Evolutionary conservation across 805 yeast species (phyloP).

Genomic region (Yarrowia sp.): DNA sequence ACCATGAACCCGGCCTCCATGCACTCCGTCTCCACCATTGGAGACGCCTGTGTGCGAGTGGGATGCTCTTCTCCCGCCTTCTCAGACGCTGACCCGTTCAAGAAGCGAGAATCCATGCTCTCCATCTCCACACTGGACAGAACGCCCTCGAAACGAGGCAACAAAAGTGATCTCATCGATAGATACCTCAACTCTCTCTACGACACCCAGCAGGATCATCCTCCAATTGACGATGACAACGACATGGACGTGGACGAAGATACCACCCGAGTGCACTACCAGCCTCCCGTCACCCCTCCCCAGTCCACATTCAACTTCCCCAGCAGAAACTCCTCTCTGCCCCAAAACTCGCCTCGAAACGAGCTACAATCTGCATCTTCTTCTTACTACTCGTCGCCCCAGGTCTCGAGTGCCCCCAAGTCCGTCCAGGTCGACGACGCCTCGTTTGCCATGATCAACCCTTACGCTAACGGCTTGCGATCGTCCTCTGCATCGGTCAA

Average conservation of each 20-base stretch:
- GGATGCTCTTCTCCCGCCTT: conserved; percentile 28
- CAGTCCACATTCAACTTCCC: conserved; percentile 20
- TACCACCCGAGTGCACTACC: conserved; percentile 17
- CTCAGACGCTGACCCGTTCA: conserved; percentile 27
- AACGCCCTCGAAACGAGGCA: conserved; percentile 22
- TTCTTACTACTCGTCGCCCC: neutral
- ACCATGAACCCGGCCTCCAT: conserved; percentile 25
- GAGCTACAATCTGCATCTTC: conserved; percentile 23
- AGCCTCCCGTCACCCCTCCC: conserved; percentile 5
- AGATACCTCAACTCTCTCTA: conserved; percentile 34
- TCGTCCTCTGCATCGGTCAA: conserved; percentile 15
- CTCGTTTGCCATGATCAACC: conserved; percentile 20
- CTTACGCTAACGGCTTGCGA: conserved; percentile 22
- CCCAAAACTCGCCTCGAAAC: conserved; percentile 13
- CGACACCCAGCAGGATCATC: neutral
- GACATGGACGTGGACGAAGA: conserved; percentile 20
- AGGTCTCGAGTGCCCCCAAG: neutral
- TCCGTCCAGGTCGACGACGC: conserved; percentile 27
- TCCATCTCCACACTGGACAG: conserved; percentile 23
- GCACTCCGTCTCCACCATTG: conserved; percentile 27
- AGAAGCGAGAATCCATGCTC: conserved; percentile 29
- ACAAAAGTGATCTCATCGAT: conserved; percentile 28
- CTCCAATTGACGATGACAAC: conserved; percentile 10
- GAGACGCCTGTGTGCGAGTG: conserved; percentile 31
- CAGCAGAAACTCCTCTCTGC: conserved; percentile 9